Conservation (phyloP, 345 rosid species). For the Eucalyptus curtisii region DNA sequence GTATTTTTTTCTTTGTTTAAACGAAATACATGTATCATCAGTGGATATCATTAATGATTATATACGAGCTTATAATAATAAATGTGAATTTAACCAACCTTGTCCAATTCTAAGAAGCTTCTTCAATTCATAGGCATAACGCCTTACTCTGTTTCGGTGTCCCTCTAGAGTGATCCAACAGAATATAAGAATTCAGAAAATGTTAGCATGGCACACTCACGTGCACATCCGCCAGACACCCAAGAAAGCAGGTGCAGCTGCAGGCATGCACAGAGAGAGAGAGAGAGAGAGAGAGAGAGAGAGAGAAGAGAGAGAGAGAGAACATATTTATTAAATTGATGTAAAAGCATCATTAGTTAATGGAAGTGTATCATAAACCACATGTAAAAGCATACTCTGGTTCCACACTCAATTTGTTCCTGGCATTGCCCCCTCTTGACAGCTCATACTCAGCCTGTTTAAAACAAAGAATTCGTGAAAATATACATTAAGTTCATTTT, state of each 20-base stretch:
- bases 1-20: neutral
- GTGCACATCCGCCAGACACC: neutral
- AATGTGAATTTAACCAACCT: slow-evolving; percentile 27
- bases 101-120: slow-evolving; percentile 82
- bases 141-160: slow-evolving; percentile 82
- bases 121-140: slow-evolving; percentile 70
- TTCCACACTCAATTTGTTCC: slow-evolving; percentile 71
- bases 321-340: neutral
- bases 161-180: slow-evolving; percentile 75
- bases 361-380: neutral
- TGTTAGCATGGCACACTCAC: neutral
- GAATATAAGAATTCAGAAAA: neutral
- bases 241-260: neutral
- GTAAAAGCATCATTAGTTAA: neutral
- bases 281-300: neutral
- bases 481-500: neutral
- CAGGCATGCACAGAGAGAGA: neutral
- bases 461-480: neutral
- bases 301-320: neutral
- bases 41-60: neutral
- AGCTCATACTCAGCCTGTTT: slow-evolving; percentile 72
- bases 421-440: slow-evolving; percentile 42
- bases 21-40: neutral
- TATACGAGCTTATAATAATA: neutral
- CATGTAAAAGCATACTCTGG: slow-evolving; percentile 42